Base-by-base conservation (phyloP, 768 basidiomycete species). In the Roridomyces roridus region DNA sequence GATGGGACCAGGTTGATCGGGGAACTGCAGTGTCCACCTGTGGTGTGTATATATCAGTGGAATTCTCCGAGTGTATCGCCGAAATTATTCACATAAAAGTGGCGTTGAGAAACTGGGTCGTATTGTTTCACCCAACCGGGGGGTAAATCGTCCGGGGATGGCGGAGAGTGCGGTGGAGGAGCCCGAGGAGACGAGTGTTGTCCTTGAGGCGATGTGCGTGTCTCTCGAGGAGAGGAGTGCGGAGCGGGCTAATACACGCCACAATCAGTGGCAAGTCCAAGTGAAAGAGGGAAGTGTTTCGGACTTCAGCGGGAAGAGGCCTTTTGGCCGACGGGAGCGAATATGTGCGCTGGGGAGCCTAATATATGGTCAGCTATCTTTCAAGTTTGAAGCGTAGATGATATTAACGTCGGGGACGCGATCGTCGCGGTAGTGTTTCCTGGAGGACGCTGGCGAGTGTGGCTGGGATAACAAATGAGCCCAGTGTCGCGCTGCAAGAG, bases 121-220 rank as follows among this genome's bases (percentile, higher is more conserved):
- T 41, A 63, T 44, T 63, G 61, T n/a, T 63, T 63, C 18, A 63
- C 41, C 61, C 61, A 63, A 5, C 57, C 57, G 10, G 52, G 48
- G 4, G 61, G 61, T 35, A 63, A 57, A 43, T 40, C 14, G 9
- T 58, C 57, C 6, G 52, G 20, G 14, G 52, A 46, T n/a, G 48
- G 42, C 12, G 58, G 43, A 2, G 53, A 59, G 12, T 49, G 57
- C 34, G 48, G 14, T 9, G 39, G 15, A 40, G 7, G 31, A 10
- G 3, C 31, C 15, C 31, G 31, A 34, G 31, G 31, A 10, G 31
- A 34, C 10, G 7, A 10, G 3, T 34, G 31, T 15, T 10, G 31
- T 34, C 11, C 31, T 34, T 34, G 31, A 34, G 31, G 31, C 10
- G 31, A 34, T 34, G 15, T 11, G 31, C 15, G 7, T 8, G 31